Conservation (phyloP, 1,284 basidiomycete genomes). For the Ustilago bromivora region DNA sequence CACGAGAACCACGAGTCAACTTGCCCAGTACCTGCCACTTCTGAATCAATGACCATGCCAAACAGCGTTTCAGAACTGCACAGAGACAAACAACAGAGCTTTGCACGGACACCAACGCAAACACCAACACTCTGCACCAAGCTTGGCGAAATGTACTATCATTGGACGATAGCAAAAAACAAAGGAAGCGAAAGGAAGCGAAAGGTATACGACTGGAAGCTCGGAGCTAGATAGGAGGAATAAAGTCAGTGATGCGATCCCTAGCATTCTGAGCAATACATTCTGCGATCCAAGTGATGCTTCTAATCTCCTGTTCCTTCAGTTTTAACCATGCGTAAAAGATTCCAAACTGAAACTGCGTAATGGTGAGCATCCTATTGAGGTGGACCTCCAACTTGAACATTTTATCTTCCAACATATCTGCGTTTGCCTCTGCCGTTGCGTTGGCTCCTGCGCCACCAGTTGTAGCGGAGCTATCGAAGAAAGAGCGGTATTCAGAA, state of each 20-base stretch:
- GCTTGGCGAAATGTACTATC: too few relatives aligned
- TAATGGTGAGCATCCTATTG: constrained; percentile 67
- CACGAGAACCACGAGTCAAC: too few relatives aligned
- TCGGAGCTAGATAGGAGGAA: constrained; percentile 32
- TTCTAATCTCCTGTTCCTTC: constrained; percentile 99
- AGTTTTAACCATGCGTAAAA: constrained; percentile 72
- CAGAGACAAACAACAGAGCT: too few relatives aligned
- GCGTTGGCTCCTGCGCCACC: constrained; percentile 14
- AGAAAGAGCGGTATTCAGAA: constrained; percentile 90
- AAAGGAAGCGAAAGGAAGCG: background rate
- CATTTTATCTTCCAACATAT: constrained; percentile 89
- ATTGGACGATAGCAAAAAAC: background rate
- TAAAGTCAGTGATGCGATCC: constrained; percentile 50
- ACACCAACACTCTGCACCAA: too few relatives aligned
- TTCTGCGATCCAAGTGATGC: constrained; percentile 96
- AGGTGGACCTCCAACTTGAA: constrained; percentile 89
- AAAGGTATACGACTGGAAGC: background rate
- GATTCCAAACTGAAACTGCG: constrained; percentile 66
- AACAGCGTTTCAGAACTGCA: too few relatives aligned
- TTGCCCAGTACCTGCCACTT: too few relatives aligned
- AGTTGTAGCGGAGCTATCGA: constrained; percentile 72
- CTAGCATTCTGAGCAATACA: constrained; percentile 67
- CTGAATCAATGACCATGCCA: too few relatives aligned
- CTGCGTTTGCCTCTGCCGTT: constrained; percentile 71
- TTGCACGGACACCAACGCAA: too few relatives aligned